These are phyloP conservation scores for Naganishia vaughanmartiniae DNA, from an alignment of 768 basidiomycete genomes.

Conservation along the genomic window DNA sequence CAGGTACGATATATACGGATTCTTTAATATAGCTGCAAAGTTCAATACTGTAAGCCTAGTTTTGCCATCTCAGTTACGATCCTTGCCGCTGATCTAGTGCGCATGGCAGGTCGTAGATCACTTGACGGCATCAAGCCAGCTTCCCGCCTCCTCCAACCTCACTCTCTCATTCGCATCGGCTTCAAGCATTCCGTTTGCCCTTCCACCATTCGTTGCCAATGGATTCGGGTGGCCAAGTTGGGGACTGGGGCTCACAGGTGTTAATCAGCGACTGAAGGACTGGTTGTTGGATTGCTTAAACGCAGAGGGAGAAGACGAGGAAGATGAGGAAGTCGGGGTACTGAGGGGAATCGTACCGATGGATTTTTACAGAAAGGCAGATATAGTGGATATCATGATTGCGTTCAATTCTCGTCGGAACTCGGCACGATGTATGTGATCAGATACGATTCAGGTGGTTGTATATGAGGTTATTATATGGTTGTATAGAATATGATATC, in stretches of 20 bases:
- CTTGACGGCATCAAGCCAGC: conserved; percentile 12
- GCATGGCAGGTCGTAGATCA: conserved; percentile 24
- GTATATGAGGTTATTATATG: neutral
- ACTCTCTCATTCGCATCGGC: conserved; percentile 79
- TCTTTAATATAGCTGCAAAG: conserved; percentile 82
- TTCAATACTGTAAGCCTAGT: conserved; percentile 51
- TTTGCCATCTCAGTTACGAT: neutral
- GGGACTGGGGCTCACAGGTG: conserved; percentile 79
- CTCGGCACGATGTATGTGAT: neutral
- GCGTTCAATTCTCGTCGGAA: conserved; percentile 30
- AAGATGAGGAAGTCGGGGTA: neutral
- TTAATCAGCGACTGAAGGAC: conserved; percentile 69
- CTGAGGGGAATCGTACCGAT: conserved; percentile 35
- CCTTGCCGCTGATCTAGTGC: conserved; percentile 56
- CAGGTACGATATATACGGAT: conserved; percentile 78
- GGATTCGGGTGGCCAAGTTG: conserved; percentile 78
- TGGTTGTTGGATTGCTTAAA: conserved; percentile 67
- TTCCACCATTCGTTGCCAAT: conserved; percentile 71
- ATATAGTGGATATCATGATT: conserved; percentile 33
- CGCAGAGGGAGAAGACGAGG: neutral
- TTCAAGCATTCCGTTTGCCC: conserved; percentile 72
- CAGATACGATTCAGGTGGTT: neutral
- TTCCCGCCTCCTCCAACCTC: conserved; percentile 47
- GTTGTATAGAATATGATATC: too few relatives aligned
- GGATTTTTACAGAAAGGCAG: conserved; percentile 35